phyloP scores from a whole-genome alignment of 257 asterid genomes.

The Penstemon barbatus region DNA sequence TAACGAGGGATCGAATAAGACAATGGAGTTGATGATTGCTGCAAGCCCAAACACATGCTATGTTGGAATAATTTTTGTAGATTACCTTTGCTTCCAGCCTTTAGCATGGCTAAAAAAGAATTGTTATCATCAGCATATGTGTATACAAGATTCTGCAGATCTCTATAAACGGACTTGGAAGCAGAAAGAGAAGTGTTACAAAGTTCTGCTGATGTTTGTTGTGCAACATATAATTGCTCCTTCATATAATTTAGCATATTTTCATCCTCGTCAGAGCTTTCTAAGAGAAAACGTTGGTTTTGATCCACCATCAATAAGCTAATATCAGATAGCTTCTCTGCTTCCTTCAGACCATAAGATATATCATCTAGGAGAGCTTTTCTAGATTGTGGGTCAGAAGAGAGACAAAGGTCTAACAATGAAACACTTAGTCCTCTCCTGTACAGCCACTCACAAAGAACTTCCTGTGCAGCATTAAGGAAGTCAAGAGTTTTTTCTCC shows the following conservation, averaged over 20 bases:
- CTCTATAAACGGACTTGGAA: slow-evolving; percentile 61
- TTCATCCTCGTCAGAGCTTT: slow-evolving; percentile 45
- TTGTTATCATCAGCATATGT: slow-evolving; percentile 52
- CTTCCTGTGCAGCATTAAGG: slow-evolving; percentile 64
- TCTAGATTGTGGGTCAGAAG: slow-evolving; percentile 56
- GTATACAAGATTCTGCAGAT: slow-evolving; percentile 70
- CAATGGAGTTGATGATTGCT: slow-evolving; percentile 68
- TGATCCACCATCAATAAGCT: slow-evolving; percentile 56
- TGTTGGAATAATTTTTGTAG: slow-evolving; percentile 83
- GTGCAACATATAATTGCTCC: slow-evolving; percentile 42
- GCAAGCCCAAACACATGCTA: slow-evolving; percentile 90
- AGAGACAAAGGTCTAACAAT: slow-evolving; percentile 71
- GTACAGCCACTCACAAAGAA: slow-evolving; percentile 84
- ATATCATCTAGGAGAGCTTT: slow-evolving; percentile 68
- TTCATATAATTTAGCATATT: slow-evolving; percentile 33
- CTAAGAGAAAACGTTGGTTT: slow-evolving; percentile 55
- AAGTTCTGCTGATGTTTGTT: slow-evolving; percentile 55
- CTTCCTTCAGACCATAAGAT: slow-evolving; percentile 73
- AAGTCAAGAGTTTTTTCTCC: slow-evolving; percentile 50
- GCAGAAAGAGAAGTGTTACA: slow-evolving; percentile 74
- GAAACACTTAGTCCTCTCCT: slow-evolving; percentile 87
- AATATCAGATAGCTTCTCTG: slow-evolving; percentile 56
- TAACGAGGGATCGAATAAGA: slow-evolving; percentile 67
- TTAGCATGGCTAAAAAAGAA: slow-evolving; percentile 74
- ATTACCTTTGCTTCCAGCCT: slow-evolving; percentile 98